Evolutionary conservation across 2,329 filamentous ascomycete species (phyloP).

Genomic region (Venturia oleaginea): DNA sequence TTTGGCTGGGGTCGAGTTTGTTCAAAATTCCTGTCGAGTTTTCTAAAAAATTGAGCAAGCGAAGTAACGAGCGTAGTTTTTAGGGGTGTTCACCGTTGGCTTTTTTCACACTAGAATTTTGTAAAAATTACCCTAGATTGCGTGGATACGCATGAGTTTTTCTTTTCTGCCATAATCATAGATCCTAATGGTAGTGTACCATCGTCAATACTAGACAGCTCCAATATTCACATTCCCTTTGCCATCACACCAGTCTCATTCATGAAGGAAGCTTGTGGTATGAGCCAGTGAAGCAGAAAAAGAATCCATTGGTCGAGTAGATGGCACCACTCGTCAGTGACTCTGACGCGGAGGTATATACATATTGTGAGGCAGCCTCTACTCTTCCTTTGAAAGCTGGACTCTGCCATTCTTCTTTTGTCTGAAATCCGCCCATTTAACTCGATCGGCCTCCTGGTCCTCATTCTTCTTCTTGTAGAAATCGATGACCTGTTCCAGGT

Average conservation of each 20-base stretch:
- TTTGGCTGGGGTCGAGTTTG: background rate
- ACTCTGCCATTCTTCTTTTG: background rate
- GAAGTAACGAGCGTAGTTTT: background rate
- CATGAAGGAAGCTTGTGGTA: no score
- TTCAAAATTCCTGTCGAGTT: background rate
- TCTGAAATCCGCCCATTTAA: constrained; percentile 3
- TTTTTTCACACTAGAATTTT: background rate
- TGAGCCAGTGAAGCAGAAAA: no score
- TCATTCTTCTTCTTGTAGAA: constrained; percentile 14
- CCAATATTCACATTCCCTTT: background rate
- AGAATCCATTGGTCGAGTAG: no score
- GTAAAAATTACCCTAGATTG: constrained; percentile 3
- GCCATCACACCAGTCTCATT: no score
- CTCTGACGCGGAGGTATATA: background rate
- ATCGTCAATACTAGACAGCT: background rate
- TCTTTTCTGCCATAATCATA: background rate
- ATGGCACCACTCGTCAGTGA: no score
- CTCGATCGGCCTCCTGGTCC: constrained; percentile 9
- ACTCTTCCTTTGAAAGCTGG: background rate
- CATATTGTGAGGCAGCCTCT: background rate
- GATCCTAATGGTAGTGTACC: background rate
- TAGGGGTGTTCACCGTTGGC: background rate
- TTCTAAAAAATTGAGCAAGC: background rate
- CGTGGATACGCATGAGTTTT: background rate
- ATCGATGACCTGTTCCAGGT: constrained; percentile 9